Evolutionary conservation across 1,139 yeast genomes (phyloP), one percentile per base, ranked within the genome.

Genomic region (Geotrichum aggregatum): DNA sequence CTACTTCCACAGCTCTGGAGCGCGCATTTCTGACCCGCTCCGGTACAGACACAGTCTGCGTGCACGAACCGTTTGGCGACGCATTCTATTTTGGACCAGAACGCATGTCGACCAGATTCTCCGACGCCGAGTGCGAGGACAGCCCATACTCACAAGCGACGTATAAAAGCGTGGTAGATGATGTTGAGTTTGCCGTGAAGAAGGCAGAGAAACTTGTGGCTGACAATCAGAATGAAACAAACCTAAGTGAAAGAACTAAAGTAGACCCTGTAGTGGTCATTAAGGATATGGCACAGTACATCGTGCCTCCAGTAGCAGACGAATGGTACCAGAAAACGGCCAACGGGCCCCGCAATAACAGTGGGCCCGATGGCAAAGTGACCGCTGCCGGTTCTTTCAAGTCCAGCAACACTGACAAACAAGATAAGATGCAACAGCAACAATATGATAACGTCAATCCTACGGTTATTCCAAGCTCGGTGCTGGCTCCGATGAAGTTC

Each of bases 1-100:
- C 66, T 5, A 61, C 63, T 36, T 63, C 66, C 22, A 63, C 66
- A 2, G 66, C 66, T 10, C 56, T 63, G 41, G 66, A 63, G 46
- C 57, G 66, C 31, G 55, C 64, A 26, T 63, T 63, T 52, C 57
- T 63, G 56, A 59, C 64, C 19, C 52, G 66, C 26, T 22, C 39
- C 10, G 22, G 14, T 2, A 45, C 52, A 1, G 66, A 63, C 47
- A 50, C 61, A 14, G 54, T 46, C 3, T 57, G 63, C 43, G 53
- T 61, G 46, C 66, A 63, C 44, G 66, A 63, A 39, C 66, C 66
- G 21, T 63, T 58, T 54, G 66, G 66, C 16, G 66, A 63, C 21
- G 61, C 66, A 1, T 63, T 58, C 49, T 63, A 63, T 44, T 61
- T 51, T 39, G 66, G 66, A 5, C 66, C 66, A 3, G 66, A 63